Conservation (phyloP, 768 basidiomycete genomes). For the Phaeolepiota aurea region DNA sequence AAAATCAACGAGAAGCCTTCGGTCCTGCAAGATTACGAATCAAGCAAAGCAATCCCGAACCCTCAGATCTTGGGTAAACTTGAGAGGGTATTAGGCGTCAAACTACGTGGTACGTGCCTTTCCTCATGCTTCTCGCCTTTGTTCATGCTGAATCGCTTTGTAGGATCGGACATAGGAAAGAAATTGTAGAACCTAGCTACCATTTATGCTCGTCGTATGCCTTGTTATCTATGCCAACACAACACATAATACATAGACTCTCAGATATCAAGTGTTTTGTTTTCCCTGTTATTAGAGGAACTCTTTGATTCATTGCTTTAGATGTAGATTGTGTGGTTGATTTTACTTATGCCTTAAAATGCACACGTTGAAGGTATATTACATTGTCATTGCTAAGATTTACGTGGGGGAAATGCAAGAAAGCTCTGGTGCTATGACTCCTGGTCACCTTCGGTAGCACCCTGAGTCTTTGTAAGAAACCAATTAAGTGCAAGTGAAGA, state of each 20-base stretch:
- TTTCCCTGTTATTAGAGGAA: no score
- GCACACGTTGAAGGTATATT: neutral
- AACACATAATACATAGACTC: slow-evolving; percentile 5
- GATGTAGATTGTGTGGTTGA: neutral
- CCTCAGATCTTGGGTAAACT: slow-evolving; percentile 83
- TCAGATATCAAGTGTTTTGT: no score
- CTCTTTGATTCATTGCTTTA: no score
- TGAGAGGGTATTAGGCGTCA: slow-evolving; percentile 78
- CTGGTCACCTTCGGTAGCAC: neutral
- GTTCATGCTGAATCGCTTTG: slow-evolving; percentile 6
- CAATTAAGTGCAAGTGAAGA: neutral
- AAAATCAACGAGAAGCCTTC: slow-evolving; percentile 93
- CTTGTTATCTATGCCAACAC: neutral
- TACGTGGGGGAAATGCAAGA: neutral
- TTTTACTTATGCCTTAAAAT: neutral
- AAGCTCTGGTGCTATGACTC: neutral
- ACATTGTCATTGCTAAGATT: neutral
- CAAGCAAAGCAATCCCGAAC: slow-evolving; percentile 81
- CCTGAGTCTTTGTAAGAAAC: neutral
- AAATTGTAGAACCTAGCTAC: slow-evolving; percentile 53
- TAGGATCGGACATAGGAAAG: slow-evolving; percentile 80
- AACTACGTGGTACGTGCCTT: slow-evolving; percentile 69
- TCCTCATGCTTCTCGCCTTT: neutral
- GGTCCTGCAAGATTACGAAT: slow-evolving; percentile 83
- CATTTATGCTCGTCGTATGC: neutral